Evolutionary conservation across 768 basidiomycete species (phyloP).

Genomic region (Kwoniella sp.): DNA sequence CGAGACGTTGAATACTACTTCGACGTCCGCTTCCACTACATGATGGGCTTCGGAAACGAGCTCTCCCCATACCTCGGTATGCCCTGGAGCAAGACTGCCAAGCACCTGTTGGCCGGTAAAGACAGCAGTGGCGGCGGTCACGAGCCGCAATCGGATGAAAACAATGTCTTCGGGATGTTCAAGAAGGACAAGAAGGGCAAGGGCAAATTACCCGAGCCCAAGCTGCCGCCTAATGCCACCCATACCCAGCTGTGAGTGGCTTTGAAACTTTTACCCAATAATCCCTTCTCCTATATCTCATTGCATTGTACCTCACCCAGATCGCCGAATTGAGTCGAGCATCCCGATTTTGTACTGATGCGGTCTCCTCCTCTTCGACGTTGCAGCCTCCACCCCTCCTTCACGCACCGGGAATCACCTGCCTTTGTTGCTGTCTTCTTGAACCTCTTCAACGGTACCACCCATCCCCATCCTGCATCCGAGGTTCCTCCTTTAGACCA

Average conservation of each 20-base stretch:
- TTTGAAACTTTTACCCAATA: background rate
- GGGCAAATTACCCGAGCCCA: constrained; percentile 52
- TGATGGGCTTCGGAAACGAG: constrained; percentile 56
- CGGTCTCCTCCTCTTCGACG: background rate
- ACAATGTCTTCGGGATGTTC: constrained; percentile 4
- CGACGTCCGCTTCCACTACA: constrained; percentile 55
- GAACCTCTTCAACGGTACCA: constrained; percentile 57
- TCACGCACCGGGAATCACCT: constrained; percentile 59
- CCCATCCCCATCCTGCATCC: constrained; percentile 35
- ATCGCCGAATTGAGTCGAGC: too few species aligned
- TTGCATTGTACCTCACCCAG: too few species aligned
- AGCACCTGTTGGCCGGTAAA: constrained; percentile 52
- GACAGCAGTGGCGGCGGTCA: constrained; percentile 41
- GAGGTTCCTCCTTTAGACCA: constrained; percentile 45
- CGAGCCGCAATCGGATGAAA: background rate
- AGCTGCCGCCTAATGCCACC: constrained; percentile 57
- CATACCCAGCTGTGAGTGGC: constrained; percentile 55
- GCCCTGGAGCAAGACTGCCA: constrained; percentile 56
- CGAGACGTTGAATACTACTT: constrained; percentile 56
- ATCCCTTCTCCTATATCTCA: background rate
- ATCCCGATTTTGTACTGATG: background rate
- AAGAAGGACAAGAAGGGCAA: constrained; percentile 13
- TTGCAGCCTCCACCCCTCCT: constrained; percentile 55
- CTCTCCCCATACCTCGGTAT: constrained; percentile 56
- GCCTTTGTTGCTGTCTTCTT: constrained; percentile 57